phyloP scores from a whole-genome alignment of 208 protist species.

The Spongospora subterranea region DNA sequence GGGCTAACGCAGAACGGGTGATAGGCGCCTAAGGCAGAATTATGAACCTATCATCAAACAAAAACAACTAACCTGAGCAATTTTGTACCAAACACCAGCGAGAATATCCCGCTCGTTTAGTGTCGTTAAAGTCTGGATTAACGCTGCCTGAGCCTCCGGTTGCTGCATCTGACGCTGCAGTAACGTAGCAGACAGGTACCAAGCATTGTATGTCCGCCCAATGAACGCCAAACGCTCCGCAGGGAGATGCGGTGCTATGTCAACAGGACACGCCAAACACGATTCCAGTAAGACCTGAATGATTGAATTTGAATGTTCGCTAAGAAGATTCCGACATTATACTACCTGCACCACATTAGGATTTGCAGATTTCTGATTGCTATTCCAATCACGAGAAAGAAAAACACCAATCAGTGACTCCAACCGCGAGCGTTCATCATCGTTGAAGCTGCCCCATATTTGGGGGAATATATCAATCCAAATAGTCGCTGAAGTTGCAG shows the following conservation, averaged over 20 bases:
- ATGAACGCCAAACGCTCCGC: neutral
- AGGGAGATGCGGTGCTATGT: neutral
- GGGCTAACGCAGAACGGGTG: conserved; percentile 51
- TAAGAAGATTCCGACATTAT: neutral
- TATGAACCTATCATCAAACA: neutral
- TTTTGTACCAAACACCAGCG: conserved; percentile 39
- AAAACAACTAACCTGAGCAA: conserved; percentile 4
- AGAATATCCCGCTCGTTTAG: conserved; percentile 16
- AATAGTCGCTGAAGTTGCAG: neutral
- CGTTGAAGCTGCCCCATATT: conserved; percentile 28
- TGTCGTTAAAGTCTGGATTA: neutral
- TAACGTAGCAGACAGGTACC: neutral
- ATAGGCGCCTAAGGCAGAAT: neutral
- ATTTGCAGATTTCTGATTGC: neutral
- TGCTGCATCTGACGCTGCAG: neutral
- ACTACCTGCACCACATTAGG: conserved; percentile 58
- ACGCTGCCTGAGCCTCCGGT: neutral
- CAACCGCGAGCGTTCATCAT: conserved; percentile 35
- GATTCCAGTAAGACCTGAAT: conserved; percentile 47
- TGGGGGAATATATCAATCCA: conserved; percentile 53
- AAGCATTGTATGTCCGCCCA: neutral
- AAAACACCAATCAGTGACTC: conserved; percentile 16
- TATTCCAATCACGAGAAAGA: conserved; percentile 57
- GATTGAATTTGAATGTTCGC: neutral
- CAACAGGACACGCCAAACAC: neutral